Evolutionary conservation across 2,329 filamentous ascomycete genomes (phyloP).

Genomic region (Pseudocercospora crystallina): DNA sequence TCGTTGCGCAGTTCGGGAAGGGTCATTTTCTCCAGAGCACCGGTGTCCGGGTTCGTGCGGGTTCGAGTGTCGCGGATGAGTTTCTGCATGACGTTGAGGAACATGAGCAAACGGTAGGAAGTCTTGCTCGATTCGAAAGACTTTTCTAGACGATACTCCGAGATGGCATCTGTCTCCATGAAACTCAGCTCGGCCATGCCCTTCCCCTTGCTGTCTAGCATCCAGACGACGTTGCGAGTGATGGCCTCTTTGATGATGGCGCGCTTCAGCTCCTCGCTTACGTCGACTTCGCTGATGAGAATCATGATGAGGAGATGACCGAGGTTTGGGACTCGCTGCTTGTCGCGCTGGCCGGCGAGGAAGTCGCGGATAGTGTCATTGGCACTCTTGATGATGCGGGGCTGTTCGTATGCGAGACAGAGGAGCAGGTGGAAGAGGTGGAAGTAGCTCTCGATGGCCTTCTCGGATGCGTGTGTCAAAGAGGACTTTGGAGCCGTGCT

Average conservation of each 20-base stretch:
- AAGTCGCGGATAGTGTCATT: slow-evolving; percentile 18
- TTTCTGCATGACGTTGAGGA: slow-evolving; percentile 24
- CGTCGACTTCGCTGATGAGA: slow-evolving; percentile 19
- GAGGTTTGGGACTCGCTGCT: slow-evolving; percentile 21
- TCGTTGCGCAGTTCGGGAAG: slow-evolving; percentile 17
- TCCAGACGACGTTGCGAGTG: slow-evolving; percentile 29
- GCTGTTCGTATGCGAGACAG: slow-evolving; percentile 21
- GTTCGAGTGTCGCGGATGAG: slow-evolving; percentile 13
- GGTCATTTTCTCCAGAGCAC: slow-evolving; percentile 5
- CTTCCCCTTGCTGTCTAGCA: slow-evolving; percentile 20
- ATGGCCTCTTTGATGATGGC: slow-evolving; percentile 26
- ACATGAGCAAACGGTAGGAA: slow-evolving; percentile 25
- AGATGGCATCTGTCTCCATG: slow-evolving; percentile 21
- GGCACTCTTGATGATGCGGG: slow-evolving; percentile 13
- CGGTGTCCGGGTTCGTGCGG: slow-evolving; percentile 1
- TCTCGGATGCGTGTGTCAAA: slow-evolving; percentile 23
- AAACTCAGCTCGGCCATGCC: slow-evolving; percentile 23
- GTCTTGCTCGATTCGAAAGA: slow-evolving; percentile 25
- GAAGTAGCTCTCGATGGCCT: slow-evolving; percentile 27
- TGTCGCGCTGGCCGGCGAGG: slow-evolving; percentile 19
- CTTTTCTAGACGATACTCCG: slow-evolving; percentile 21
- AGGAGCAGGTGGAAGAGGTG: slow-evolving; percentile 28
- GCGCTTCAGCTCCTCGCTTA: slow-evolving; percentile 19
- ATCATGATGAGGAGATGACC: slow-evolving; percentile 25
- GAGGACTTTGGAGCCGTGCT: slow-evolving; percentile 13